Conservation (phyloP, 805 yeast species). For the Ogataea trehalophila region DNA sequence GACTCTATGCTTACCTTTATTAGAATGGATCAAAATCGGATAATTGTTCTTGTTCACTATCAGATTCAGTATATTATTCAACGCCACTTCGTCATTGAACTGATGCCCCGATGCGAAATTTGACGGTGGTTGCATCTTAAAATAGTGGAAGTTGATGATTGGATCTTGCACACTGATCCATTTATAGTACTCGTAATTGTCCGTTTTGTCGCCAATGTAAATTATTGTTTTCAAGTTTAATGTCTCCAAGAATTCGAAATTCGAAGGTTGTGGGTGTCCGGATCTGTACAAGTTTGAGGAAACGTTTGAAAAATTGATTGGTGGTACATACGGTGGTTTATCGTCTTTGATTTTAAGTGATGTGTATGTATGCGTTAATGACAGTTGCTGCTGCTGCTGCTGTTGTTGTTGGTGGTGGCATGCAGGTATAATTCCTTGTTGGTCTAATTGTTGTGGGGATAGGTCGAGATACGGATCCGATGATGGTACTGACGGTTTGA, state of each 20-base stretch:
- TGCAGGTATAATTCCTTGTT: not conserved
- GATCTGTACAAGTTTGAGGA: constrained; percentile 84
- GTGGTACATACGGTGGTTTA: constrained; percentile 63
- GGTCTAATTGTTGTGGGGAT: not conserved
- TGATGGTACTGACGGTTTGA: not conserved
- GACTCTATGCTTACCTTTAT: constrained; percentile 95
- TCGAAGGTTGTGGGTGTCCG: constrained; percentile 89
- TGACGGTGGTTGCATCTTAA: constrained; percentile 58
- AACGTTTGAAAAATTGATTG: constrained; percentile 83
- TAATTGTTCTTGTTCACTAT: constrained; percentile 64
- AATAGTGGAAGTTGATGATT: constrained; percentile 49
- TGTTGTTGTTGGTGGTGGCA: not conserved
- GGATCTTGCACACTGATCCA: constrained; percentile 52
- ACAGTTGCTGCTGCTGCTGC: not conserved
- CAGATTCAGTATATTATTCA: constrained; percentile 51
- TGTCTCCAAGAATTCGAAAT: constrained; percentile 71
- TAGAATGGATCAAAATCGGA: constrained; percentile 87
- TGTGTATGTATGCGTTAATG: constrained; percentile 19
- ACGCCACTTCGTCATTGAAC: constrained; percentile 51
- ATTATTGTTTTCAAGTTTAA: constrained; percentile 74
- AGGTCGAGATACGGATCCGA: not conserved
- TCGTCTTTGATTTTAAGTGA: constrained; percentile 29
- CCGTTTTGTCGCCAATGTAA: constrained; percentile 75
- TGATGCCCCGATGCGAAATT: constrained; percentile 53
- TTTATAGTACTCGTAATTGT: constrained; percentile 54